Evolutionary conservation across 2,329 filamentous ascomycete genomes (phyloP), one percentile per base, ranked within the genome.

Genomic region (Penicillium brevicompactum): DNA sequence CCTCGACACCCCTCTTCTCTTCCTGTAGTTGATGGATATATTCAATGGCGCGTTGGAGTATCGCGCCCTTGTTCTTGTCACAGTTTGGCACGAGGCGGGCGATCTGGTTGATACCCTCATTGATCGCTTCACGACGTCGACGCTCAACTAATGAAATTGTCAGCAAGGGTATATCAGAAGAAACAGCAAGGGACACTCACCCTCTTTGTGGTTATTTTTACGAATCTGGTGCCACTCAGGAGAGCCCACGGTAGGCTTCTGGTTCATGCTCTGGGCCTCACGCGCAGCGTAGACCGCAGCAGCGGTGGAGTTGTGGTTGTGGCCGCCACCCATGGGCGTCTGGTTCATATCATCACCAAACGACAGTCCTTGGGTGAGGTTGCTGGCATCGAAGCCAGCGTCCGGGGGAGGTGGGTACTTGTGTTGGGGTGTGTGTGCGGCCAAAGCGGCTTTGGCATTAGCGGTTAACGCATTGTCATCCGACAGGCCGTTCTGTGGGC

Each of bases 31-130:
- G 92, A 10, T 87, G 89, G 71, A 99, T 97, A 78, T 96, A 97
- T 61, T 91, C 87, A 9, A 97, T 93, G 0, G 94, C 92, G 32
- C 93, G 90, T 71, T 95, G 90, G 37, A 99, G 80, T 61, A 99
- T 97, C 2, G 92, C 95, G 0, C 94, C 94, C 77, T 99, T 99
- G 80, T 99, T 97, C 82, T 97, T 99, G 76, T 99, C 94, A 68
- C 93, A 97, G 13, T 92, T 92, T 0, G 94, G 94, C 0, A 99
- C 94, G 63, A 99, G 96, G 78, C 97, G 97, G 64, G 93, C 91
- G 30, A 99, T 85, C 75, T 97, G 94, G 70, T 97, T 97, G 66
- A 99, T 99, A 47, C 94, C 94, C 76, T 99, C 94, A 64, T 99
- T 99, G 73, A 99, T 99, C 0, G 94, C 97, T 76, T 99, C 94